phyloP scores from a whole-genome alignment of 306 rosid species.

The Alnus glutinosa region DNA sequence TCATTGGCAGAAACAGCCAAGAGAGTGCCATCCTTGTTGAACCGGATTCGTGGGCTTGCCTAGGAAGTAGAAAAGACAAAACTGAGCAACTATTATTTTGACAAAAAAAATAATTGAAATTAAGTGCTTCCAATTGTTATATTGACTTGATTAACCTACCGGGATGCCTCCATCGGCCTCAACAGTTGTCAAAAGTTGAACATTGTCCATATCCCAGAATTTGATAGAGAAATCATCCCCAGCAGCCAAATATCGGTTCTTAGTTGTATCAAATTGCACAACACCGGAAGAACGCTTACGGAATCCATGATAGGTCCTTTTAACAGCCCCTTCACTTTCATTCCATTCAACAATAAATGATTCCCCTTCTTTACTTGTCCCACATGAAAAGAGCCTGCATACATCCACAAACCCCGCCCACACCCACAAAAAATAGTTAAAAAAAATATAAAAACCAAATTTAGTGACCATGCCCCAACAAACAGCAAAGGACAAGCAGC shows the following conservation, averaged over 20 bases:
- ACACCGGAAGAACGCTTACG: constrained; percentile 86
- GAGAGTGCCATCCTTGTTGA: constrained; percentile 93
- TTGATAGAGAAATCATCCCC: constrained; percentile 96
- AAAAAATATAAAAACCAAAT: constrained; percentile 9
- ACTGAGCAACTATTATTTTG: constrained; percentile 27
- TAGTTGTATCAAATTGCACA: constrained; percentile 91
- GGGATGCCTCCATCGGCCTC: constrained; percentile 98
- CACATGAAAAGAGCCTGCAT: constrained; percentile 91
- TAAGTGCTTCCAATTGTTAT: constrained; percentile 13
- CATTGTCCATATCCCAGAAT: constrained; percentile 97
- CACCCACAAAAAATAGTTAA: background rate
- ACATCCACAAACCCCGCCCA: constrained; percentile 6
- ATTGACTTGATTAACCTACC: constrained; percentile 50
- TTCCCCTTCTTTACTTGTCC: constrained; percentile 89
- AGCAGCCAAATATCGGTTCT: constrained; percentile 86
- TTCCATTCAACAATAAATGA: constrained; percentile 98
- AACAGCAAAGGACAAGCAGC: constrained; percentile 2
- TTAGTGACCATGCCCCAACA: constrained; percentile 4
- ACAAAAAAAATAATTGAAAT: background rate
- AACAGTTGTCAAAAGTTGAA: constrained; percentile 71
- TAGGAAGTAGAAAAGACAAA: constrained; percentile 36
- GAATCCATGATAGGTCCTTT: constrained; percentile 90
- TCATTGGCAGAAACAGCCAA: constrained; percentile 92
- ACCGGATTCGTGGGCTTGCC: constrained; percentile 97
- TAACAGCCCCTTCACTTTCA: constrained; percentile 92